Base-by-base conservation (phyloP, 2,329 filamentous ascomycete genomes). In the Pleoardoris graminearum region DNA sequence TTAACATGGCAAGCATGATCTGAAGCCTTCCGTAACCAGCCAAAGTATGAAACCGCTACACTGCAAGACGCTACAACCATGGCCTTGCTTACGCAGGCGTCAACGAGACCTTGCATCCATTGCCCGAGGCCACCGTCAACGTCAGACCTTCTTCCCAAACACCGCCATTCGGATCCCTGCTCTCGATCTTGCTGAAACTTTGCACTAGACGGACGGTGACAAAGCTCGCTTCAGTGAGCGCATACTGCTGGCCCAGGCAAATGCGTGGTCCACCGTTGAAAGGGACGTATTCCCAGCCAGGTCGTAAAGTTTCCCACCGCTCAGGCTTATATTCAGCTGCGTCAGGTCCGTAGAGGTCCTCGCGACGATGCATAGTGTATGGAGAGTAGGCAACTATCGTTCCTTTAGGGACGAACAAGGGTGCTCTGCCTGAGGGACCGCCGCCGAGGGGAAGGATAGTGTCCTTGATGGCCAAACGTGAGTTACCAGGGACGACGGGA, bases 401-500 rank as follows among this genome's bases (percentile, higher is more conserved):
- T 14, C 81, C 80, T 51, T 79, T 79, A 7, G 66, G 69, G 4
- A 84, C 73, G 53, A 80, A 79, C 11, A 85, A 59, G 0, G 82
- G 81, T 1, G 75, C 70, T 14, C 67, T 69, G 32, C 79, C 76
- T 44, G 82, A 76, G 23, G 76, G 63, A 8, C 82, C 75, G 59
- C 81, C 77, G 52, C 80, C 75, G 27, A 76, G 65, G 25, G 82
- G 82, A 0, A 85, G 70, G 1, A 77, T 69, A 3, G 80, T 82
- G 63, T 83, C 79, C 29, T 69, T 68, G 8, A 73, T 67, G 2
- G 82, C 80, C 21, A 67, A 61, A 51, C 83, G 77, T n/a, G 71
- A 71, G 65, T 85, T 85, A 27, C 75, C 60, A 3, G 82, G 81
- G 10, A 85, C 80, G n/a, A 79, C 73, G 5, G 82, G 81, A 59